These are phyloP conservation scores for Porphyrellus cyaneotinctus DNA, from an alignment of 768 basidiomycete genomes.

Conservation along the genomic window DNA sequence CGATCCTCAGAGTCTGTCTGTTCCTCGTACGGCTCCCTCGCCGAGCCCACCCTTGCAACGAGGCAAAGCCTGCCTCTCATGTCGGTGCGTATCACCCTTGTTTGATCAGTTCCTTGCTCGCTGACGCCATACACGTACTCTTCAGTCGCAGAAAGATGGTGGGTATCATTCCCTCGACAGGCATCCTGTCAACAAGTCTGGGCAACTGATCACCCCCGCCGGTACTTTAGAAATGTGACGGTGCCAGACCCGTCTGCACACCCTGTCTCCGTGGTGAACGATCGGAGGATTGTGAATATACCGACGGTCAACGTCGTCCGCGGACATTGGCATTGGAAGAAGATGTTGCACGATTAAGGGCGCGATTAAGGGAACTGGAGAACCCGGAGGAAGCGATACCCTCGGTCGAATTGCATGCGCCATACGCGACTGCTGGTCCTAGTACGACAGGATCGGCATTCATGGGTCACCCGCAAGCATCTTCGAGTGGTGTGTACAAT, in stretches of 20 bases:
- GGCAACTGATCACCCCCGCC: neutral
- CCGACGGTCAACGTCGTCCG: slow-evolving; percentile 58
- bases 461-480: neutral
- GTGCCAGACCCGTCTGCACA: slow-evolving; percentile 57
- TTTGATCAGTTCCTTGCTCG: neutral
- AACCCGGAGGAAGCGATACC: slow-evolving; percentile 46
- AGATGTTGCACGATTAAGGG: slow-evolving; percentile 50
- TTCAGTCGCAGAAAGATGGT: slow-evolving; percentile 50
- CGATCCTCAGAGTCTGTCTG: slow-evolving; percentile 4
- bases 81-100: slow-evolving; percentile 37
- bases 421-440: slow-evolving; percentile 32
- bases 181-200: no score
- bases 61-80: slow-evolving; percentile 51
- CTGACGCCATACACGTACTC: neutral
- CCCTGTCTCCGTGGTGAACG: slow-evolving; percentile 59
- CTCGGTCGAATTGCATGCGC: slow-evolving; percentile 48
- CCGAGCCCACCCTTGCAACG: slow-evolving; percentile 34
- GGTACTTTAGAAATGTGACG: slow-evolving; percentile 59
- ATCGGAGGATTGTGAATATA: slow-evolving; percentile 68
- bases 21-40: neutral
- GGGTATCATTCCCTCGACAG: neutral
- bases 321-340: slow-evolving; percentile 59
- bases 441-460: neutral
- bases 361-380: slow-evolving; percentile 55
- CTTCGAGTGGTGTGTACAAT: slow-evolving; percentile 6